phyloP scores from a whole-genome alignment of 768 basidiomycete genomes.

The Rhizopogon vinicolor region DNA sequence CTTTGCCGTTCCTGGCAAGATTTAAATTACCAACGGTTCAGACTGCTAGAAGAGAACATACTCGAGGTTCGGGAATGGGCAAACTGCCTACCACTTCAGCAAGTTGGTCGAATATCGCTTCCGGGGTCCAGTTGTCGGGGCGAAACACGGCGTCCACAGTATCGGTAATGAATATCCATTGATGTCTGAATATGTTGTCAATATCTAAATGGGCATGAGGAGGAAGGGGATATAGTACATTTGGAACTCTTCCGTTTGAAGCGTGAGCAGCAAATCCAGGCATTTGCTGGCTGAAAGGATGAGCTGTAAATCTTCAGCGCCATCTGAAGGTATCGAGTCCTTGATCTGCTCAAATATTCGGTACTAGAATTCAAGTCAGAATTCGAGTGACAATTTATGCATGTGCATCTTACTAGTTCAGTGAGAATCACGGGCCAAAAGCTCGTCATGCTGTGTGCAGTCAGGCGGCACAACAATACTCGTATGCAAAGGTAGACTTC shows the following conservation, averaged over 20 bases:
- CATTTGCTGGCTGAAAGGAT: constrained; percentile 92
- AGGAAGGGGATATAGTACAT: constrained; percentile 50
- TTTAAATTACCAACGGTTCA: background rate
- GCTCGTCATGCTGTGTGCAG: constrained; percentile 86
- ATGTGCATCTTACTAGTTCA: constrained; percentile 61
- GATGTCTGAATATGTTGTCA: constrained; percentile 52
- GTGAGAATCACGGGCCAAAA: constrained; percentile 97
- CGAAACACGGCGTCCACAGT: constrained; percentile 93
- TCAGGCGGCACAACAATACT: constrained; percentile 85
- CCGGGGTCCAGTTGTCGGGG: constrained; percentile 77
- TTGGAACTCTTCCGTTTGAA: constrained; percentile 98
- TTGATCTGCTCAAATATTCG: constrained; percentile 86
- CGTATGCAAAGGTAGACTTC: constrained; percentile 95
- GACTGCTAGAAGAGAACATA: constrained; percentile 2
- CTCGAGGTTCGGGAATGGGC: constrained; percentile 39
- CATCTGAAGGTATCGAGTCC: constrained; percentile 66
- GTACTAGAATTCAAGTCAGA: constrained; percentile 44
- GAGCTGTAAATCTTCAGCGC: constrained; percentile 79
- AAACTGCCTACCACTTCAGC: constrained; percentile 77
- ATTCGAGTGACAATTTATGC: background rate
- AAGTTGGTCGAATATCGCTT: constrained; percentile 87
- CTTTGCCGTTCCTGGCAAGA: constrained; percentile 21
- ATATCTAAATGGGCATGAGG: background rate
- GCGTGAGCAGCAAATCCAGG: constrained; percentile 83
- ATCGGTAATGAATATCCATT: constrained; percentile 99